Conservation (phyloP, 352 stramenopile species). For the Phytophthora citrophthora region DNA sequence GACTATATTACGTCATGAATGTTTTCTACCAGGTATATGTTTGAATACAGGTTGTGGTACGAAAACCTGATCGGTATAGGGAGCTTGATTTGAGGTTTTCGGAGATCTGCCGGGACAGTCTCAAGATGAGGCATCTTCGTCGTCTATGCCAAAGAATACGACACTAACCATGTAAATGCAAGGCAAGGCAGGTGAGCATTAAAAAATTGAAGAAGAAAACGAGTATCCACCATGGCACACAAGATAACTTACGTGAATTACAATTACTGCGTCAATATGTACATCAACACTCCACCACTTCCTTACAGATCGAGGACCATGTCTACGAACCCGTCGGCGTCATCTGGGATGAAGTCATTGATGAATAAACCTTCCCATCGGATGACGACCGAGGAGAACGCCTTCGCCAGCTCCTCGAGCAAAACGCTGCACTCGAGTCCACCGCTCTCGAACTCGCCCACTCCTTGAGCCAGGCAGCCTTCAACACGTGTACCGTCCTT, state of each 20-base stretch:
- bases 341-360: slow-evolving; percentile 64
- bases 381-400: slow-evolving; percentile 71
- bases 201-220: no score
- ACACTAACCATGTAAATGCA: neutral
- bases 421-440: slow-evolving; percentile 50
- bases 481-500: slow-evolving; percentile 47
- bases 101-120: slow-evolving; percentile 9
- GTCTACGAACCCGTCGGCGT: slow-evolving; percentile 40
- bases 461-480: slow-evolving; percentile 59
- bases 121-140: slow-evolving; percentile 1
- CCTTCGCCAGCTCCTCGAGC: slow-evolving; percentile 65
- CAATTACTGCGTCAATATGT: slow-evolving; percentile 16
- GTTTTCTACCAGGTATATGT: neutral
- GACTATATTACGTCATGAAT: neutral
- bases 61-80: slow-evolving; percentile 26
- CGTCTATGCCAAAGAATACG: slow-evolving; percentile 21
- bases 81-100: neutral
- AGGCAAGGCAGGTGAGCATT: no score
- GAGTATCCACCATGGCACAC: neutral
- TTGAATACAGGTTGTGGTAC: neutral
- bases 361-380: slow-evolving; percentile 77
- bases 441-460: slow-evolving; percentile 60
- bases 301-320: slow-evolving; percentile 50
- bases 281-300: neutral
- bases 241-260: slow-evolving; percentile 33